Evolutionary conservation across 108 stramenopile genomes (phyloP), one percentile per base, ranked within the genome.

Genomic region (Parietichytrium sp.): DNA sequence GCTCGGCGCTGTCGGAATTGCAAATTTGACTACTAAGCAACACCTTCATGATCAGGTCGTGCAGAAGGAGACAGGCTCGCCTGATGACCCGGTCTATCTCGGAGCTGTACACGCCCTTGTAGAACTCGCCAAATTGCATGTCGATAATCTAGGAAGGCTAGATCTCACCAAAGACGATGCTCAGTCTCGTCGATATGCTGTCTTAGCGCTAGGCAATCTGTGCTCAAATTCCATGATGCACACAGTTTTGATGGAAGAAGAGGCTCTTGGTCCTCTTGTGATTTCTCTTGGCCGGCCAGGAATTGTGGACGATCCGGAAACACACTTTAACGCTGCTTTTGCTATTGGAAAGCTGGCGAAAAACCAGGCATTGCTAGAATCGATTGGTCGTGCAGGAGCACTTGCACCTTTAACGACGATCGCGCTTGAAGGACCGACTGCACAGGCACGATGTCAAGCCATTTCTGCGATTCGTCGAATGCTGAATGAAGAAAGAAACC

Each of bases 201-300:
- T 86, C 51, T 83, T 94, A 88, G 92, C 92, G 27, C 49, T 93
- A 25, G 91, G 93, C 26, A 88, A 92, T 48, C 78, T 94, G 30
- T 84, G 87, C 25, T 78, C 54, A 36, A 49, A 86, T 38, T 27
- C 61, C 12, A 72, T 50, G 10, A 85, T 82, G 80, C 89, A 88
- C 79, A 78, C 49, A 54, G 61, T 52, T 29, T 42, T 93, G 3
- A 33, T 92, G 4, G 52, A 54, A 16, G 49, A 47, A 3, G 87
- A 81, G 6, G 72, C 55, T 1, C 18, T 89, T 18, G 84, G 52
- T 48, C 81, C 80, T 29, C 82, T 89, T 8, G 54, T 61, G 3
- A 81, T 83, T 42, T n/a, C 85, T 27, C 29, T 89, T 33, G 49
- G 77, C 36, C 61, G 61, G 0, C 61, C 61, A n/a, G 79, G 80